Percentiles rank a stretch among this genome's conserved stretches.
Evolutionary conservation across 2,329 filamentous ascomycete genomes (phyloP).

Genomic region (Fusarium poae): DNA sequence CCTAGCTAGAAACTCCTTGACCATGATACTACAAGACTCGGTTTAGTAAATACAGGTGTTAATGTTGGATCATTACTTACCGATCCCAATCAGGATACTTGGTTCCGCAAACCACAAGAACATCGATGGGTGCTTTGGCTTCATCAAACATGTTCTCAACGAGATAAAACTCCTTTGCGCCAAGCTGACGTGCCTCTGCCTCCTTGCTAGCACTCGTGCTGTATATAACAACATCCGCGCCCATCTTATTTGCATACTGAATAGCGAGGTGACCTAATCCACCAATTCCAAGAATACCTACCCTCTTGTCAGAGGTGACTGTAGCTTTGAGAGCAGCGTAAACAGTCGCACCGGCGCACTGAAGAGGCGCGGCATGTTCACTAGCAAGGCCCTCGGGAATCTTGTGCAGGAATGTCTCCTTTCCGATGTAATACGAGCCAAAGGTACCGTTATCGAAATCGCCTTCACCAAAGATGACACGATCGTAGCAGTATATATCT

Average conservation of each 20-base stretch:
- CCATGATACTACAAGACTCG: background rate
- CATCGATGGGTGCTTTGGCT: conserved; percentile 7
- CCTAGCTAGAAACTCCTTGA: conserved; percentile 12
- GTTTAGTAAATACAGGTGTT: fast-evolving
- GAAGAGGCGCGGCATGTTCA: conserved; percentile 21
- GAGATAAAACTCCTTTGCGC: conserved; percentile 13
- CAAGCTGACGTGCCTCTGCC: background rate
- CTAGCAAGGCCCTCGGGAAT: conserved; percentile 4
- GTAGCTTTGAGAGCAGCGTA: conserved; percentile 21
- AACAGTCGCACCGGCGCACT: conserved; percentile 14
- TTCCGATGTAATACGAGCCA: conserved; percentile 12
- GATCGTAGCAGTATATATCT: conserved; percentile 16
- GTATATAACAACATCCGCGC: conserved; percentile 2
- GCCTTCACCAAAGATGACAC: conserved; percentile 5
- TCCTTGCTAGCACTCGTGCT: conserved; percentile 23
- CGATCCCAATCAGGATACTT: conserved; percentile 35
- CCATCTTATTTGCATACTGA: conserved; percentile 21
- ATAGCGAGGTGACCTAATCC: conserved; percentile 15
- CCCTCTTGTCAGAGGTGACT: background rate
- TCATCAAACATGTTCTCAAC: conserved; percentile 4
- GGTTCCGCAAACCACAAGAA: conserved; percentile 19
- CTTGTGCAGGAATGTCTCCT: conserved; percentile 17
- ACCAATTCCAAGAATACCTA: conserved; percentile 16
- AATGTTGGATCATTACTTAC: conserved; percentile 12
- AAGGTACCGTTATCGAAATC: conserved; percentile 14